Percentiles rank a stretch among this genome's conserved stretches.
Evolutionary conservation across 2,329 filamentous ascomycete genomes (phyloP).

Genomic region (Drechslerella coelobrocha): DNA sequence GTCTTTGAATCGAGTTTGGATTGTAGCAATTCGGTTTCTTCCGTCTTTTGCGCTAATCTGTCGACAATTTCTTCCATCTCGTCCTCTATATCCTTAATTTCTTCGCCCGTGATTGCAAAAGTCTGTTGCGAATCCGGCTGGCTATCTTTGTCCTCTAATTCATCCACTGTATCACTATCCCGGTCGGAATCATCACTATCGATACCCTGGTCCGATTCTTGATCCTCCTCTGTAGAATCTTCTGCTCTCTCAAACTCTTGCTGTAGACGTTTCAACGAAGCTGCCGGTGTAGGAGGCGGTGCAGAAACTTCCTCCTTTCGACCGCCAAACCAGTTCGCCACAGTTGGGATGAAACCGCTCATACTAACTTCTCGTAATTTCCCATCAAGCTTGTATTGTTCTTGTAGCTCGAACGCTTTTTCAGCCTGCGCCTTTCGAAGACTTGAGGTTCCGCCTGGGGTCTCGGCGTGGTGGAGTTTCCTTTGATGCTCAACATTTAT

Average conservation of each 20-base stretch:
- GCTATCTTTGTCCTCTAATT: not conserved
- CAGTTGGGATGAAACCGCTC: constrained; percentile 17
- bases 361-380: constrained; percentile 3
- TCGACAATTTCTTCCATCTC: not conserved
- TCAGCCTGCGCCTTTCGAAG: constrained; percentile 18
- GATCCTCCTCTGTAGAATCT: not conserved
- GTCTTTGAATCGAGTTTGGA: not conserved
- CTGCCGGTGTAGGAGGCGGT: not conserved
- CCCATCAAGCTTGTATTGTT: constrained; percentile 20
- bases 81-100: not conserved
- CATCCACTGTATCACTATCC: too few species aligned
- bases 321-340: not conserved
- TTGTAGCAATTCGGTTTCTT: not conserved
- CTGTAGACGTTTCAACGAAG: not conserved
- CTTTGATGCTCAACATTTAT: constrained; percentile 13
- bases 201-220: not conserved
- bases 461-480: not conserved
- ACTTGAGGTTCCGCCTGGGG: not conserved
- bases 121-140: not conserved
- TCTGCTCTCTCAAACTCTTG: not conserved
- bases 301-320: not conserved
- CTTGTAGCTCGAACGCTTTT: constrained; percentile 28
- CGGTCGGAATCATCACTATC: too few species aligned
- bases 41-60: not conserved
- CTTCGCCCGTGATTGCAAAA: not conserved